Base-by-base conservation (phyloP, 306 rosid species). In the Lagenaria siceraria region DNA sequence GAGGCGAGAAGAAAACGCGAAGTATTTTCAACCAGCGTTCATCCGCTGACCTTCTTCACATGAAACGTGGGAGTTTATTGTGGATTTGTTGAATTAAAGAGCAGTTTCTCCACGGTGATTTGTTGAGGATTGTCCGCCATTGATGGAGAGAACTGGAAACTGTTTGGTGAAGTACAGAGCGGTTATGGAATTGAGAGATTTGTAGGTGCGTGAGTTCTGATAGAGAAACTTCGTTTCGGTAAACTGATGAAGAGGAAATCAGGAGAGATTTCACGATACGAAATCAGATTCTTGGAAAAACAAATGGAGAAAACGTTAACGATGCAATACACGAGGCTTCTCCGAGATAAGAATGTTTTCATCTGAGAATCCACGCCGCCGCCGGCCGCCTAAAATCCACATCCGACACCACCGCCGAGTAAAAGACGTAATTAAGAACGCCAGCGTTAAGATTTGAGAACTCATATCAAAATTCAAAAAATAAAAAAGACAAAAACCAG, bases 1-100 rank as follows among this genome's bases (percentile, higher is more conserved):
- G 69, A 76, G 79, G 79, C 40, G 79, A 76, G 79, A 58, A 56
- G 78, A 75, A 75, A 75, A 75, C 78, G 78, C 62, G 52, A 38
- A 55, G 66, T 29, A 52, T 54, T 55, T 54, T 54, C 49, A 51
- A 71, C 59, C 22, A 8, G 59, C 59, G 76, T 71, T 22, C 40
- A 17, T 33, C 8, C 59, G 40, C 76, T 48, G 42, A 48, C 75
- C 40, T 29, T 29, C 33, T 29, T 29, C 33, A 29, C 3, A 1
- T 17, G 10, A 40, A 31, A 49, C 46, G 48, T 9, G 62, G 10
- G n/a, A 66, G 1, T n/a, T 66, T 31, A 7, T 4, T 24, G 61
- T 17, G 40, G 21, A 72, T 72, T 49, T 8, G 7, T 7, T 6
- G 77, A 24, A 72, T 10, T 18, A 25, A 49, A 48, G 22, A 72